phyloP scores from a whole-genome alignment of 768 basidiomycete genomes.

The Coprinopsis sp. region DNA sequence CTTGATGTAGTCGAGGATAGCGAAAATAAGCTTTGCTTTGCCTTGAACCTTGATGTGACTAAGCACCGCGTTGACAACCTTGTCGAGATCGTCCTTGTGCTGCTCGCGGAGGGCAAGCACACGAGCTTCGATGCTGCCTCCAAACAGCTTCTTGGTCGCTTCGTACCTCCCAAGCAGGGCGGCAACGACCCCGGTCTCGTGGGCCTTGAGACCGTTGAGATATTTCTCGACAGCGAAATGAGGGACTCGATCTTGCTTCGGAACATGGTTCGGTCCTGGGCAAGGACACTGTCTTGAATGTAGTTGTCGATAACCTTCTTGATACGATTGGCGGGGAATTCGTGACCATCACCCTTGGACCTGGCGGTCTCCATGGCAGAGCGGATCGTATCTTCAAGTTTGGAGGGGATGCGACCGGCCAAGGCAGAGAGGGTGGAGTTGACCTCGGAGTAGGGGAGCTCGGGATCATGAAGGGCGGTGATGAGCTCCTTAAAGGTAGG shows the following conservation, averaged over 20 bases:
- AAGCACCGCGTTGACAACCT: slow-evolving; percentile 79
- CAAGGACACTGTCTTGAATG: slow-evolving; percentile 72
- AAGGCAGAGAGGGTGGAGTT: slow-evolving; percentile 80
- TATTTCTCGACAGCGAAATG: slow-evolving; percentile 78
- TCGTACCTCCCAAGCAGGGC: slow-evolving; percentile 74
- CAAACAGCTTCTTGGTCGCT: slow-evolving; percentile 87
- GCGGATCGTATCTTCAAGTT: slow-evolving; percentile 85
- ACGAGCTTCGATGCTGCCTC: slow-evolving; percentile 89
- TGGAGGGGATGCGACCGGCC: slow-evolving; percentile 88
- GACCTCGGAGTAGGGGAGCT: slow-evolving; percentile 86
- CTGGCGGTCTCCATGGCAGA: slow-evolving; percentile 72
- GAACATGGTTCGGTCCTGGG: slow-evolving; percentile 79
- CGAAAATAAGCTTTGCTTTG: slow-evolving; percentile 85
- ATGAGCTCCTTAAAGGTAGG: slow-evolving; percentile 84
- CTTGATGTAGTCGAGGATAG: slow-evolving; percentile 89
- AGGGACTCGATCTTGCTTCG: slow-evolving; percentile 65
- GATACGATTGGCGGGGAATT: slow-evolving; percentile 88
- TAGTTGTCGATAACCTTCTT: slow-evolving; percentile 85
- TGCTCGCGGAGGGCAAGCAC: slow-evolving; percentile 88
- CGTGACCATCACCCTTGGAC: slow-evolving; percentile 64
- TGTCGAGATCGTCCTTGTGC: slow-evolving; percentile 88
- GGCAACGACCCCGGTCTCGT: slow-evolving; percentile 79
- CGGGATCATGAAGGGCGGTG: slow-evolving; percentile 73
- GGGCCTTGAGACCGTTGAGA: slow-evolving; percentile 75
- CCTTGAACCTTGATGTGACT: slow-evolving; percentile 95